A percentile compares a stretch with the other conserved stretches of the same genome.
phyloP scores from a whole-genome alignment of 306 rosid species.

The Castanea sativa region DNA sequence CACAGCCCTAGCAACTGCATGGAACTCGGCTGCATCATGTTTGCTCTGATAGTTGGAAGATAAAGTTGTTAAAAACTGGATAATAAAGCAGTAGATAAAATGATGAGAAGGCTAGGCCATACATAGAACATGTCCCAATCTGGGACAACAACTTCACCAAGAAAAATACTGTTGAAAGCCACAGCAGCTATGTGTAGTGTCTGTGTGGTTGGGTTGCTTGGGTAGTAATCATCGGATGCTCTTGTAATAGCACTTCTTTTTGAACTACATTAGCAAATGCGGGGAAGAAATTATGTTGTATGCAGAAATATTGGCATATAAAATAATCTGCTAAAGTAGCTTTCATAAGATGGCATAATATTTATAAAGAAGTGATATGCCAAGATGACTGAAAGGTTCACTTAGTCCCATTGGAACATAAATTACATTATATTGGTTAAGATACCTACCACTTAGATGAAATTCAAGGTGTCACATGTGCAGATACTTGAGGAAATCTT shows the following conservation, averaged over 20 bases:
- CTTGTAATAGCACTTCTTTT: slow-evolving; percentile 40
- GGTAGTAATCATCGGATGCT: slow-evolving; percentile 49
- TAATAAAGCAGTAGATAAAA: neutral
- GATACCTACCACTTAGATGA: no score
- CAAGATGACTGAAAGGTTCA: neutral
- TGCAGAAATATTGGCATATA: neutral
- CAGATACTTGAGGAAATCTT: neutral
- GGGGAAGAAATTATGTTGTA: neutral
- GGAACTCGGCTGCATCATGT: slow-evolving; percentile 40
- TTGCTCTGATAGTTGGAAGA: slow-evolving; percentile 22
- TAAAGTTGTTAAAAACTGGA: slow-evolving; percentile 4
- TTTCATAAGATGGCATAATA: neutral
- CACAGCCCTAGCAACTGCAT: slow-evolving; percentile 45
- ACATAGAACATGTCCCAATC: slow-evolving; percentile 61
- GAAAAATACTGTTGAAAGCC: slow-evolving; percentile 45
- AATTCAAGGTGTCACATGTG: no score
- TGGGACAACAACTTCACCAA: slow-evolving; percentile 47
- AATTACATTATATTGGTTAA: neutral
- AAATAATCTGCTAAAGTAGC: neutral
- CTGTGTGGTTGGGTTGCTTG: slow-evolving; percentile 33
- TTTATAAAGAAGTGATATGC: neutral
- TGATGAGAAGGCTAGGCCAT: slow-evolving; percentile 11
- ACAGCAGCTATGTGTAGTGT: slow-evolving; percentile 45
- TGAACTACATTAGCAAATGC: slow-evolving; percentile 18
- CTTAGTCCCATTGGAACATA: neutral